Percentiles rank a stretch among this genome's conserved stretches.
phyloP scores from a whole-genome alignment of 1,284 basidiomycete species.

The Cutaneotrichosporon mucoides region DNA sequence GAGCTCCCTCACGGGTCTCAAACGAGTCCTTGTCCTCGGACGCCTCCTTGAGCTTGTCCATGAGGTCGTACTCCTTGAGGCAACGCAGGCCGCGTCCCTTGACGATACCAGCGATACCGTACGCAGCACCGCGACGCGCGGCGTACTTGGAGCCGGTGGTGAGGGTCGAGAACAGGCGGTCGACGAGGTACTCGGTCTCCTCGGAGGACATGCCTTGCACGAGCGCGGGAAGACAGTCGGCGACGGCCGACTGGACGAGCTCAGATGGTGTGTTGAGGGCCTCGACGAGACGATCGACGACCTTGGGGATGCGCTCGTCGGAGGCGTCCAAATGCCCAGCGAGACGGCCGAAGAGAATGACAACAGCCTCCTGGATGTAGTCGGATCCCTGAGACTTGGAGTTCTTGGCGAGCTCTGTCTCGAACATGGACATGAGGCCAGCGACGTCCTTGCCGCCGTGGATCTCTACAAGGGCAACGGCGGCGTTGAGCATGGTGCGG shows the following conservation, averaged over 20 bases:
- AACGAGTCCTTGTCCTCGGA: conserved; percentile 85
- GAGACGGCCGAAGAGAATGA: conserved; percentile 90
- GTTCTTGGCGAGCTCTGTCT: conserved; percentile 67
- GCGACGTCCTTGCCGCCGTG: conserved; percentile 73
- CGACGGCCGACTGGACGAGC: conserved; percentile 93
- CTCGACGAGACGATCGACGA: conserved; percentile 84
- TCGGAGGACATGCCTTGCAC: conserved; percentile 67
- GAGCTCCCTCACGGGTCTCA: conserved; percentile 84
- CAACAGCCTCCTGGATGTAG: conserved; percentile 88
- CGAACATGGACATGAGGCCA: conserved; percentile 78
- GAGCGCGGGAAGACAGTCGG: conserved; percentile 87
- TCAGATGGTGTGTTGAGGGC: conserved; percentile 93
- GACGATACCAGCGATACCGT: conserved; percentile 88
- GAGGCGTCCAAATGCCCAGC: conserved; percentile 78
- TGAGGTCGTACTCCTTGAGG: conserved; percentile 78
- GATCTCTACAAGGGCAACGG: conserved; percentile 73
- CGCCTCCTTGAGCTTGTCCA: conserved; percentile 68
- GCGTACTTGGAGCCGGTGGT: conserved; percentile 82
- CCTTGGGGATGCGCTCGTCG: conserved; percentile 72
- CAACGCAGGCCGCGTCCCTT: conserved; percentile 82
- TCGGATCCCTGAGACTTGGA: conserved; percentile 72
- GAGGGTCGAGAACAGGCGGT: conserved; percentile 70
- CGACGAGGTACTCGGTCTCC: conserved; percentile 64
- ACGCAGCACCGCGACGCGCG: conserved; percentile 86
- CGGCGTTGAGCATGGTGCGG: conserved; percentile 80